Percentiles rank a stretch among this genome's conserved stretches.
These are phyloP conservation scores for Orbilia brochopaga DNA, from an alignment of 2,329 filamentous ascomycete genomes.

Conservation along the genomic window DNA sequence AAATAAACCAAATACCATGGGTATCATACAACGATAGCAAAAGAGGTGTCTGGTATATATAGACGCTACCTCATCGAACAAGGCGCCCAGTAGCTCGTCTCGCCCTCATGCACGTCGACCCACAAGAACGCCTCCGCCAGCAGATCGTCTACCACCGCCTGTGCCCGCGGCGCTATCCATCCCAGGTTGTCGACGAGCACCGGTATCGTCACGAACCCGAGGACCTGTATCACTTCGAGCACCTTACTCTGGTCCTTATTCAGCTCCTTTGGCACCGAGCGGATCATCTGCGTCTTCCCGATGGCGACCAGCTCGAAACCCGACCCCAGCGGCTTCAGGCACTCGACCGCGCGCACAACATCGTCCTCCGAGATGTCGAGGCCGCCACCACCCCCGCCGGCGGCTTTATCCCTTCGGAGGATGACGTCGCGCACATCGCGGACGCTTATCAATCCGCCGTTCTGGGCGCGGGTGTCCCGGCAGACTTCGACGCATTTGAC, in stretches of 20 bases:
- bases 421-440: conserved; percentile 79
- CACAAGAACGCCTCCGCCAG: conserved; percentile 88
- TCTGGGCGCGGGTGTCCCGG: conserved; percentile 81
- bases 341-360: conserved; percentile 84
- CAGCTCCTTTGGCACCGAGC: conserved; percentile 91
- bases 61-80: conserved; percentile 7
- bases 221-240: conserved; percentile 72
- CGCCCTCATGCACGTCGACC: conserved; percentile 83
- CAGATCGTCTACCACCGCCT: conserved; percentile 88
- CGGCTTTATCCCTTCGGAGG: conserved; percentile 64
- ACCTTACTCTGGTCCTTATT: conserved; percentile 93
- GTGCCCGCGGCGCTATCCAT: conserved; percentile 84
- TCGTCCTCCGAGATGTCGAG: conserved; percentile 69
- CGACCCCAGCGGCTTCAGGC: conserved; percentile 82
- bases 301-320: conserved; percentile 85
- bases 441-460: conserved; percentile 87
- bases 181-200: conserved; percentile 85
- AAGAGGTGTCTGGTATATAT: background rate
- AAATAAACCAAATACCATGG: background rate
- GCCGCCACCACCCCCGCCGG: conserved; percentile 70
- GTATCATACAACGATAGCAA: background rate
- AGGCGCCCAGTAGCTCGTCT: conserved; percentile 94
- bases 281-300: conserved; percentile 83
- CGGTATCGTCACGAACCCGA: conserved; percentile 86
- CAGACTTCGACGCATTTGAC: conserved; percentile 96